Conservation (phyloP, 1,284 basidiomycete genomes). For the Irpex rosettiformis region DNA sequence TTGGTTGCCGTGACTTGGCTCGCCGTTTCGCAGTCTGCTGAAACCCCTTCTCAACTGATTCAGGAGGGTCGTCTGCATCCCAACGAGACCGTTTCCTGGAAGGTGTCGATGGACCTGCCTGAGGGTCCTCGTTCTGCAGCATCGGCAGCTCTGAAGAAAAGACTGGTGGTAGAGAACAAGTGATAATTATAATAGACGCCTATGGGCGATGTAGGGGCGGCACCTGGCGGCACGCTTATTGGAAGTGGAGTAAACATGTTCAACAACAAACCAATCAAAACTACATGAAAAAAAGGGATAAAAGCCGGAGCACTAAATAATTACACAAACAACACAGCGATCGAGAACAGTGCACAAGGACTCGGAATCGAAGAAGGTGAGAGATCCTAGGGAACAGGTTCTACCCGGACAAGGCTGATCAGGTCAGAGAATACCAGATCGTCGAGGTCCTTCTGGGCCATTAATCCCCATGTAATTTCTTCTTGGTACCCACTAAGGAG, state of each 20-base stretch:
- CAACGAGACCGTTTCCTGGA: conserved; percentile 27
- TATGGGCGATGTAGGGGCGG: neutral
- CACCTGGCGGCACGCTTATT: no score
- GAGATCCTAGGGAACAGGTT: neutral
- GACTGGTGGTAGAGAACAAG: neutral
- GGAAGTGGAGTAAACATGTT: neutral
- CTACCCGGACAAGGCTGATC: conserved; percentile 67
- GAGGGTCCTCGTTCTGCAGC: conserved; percentile 5
- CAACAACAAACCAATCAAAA: neutral
- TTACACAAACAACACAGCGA: neutral
- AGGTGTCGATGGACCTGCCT: conserved; percentile 19
- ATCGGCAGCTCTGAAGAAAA: neutral
- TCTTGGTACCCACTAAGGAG: conserved; percentile 73
- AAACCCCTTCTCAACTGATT: conserved; percentile 16
- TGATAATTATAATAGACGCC: neutral
- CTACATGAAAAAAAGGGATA: neutral
- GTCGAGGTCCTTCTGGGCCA: conserved; percentile 67
- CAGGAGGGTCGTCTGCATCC: conserved; percentile 30
- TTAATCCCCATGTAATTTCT: conserved; percentile 58
- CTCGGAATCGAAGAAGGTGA: neutral
- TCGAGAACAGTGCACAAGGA: neutral
- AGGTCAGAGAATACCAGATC: conserved; percentile 69
- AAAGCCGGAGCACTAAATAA: neutral
- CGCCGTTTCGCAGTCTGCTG: conserved; percentile 45
- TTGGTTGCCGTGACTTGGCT: conserved; percentile 29